These are phyloP conservation scores for Aspergillus neotritici DNA, from an alignment of 2,329 filamentous ascomycete genomes.

Conservation along the genomic window DNA sequence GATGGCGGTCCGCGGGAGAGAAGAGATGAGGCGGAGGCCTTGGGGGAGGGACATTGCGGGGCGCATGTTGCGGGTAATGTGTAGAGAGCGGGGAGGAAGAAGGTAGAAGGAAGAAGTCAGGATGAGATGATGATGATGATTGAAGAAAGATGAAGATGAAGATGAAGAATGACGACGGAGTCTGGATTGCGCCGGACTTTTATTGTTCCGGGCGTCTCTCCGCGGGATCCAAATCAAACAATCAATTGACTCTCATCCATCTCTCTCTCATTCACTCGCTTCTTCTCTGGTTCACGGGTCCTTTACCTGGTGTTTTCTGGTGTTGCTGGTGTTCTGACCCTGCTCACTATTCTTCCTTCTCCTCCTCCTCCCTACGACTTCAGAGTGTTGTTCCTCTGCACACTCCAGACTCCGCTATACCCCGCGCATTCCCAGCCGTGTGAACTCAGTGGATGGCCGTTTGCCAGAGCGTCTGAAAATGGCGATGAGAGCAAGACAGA, in stretches of 20 bases:
- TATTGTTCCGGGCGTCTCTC: conserved; percentile 23
- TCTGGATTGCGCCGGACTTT: conserved; percentile 19
- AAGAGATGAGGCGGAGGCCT: conserved; percentile 18
- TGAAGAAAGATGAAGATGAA: neutral
- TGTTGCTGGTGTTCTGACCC: too few species aligned
- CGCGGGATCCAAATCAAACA: conserved; percentile 8
- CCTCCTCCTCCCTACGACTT: too few species aligned
- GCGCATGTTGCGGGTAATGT: conserved; percentile 14
- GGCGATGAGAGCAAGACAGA: conserved; percentile 53
- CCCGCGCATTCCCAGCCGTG: conserved; percentile 1
- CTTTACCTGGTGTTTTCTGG: too few species aligned
- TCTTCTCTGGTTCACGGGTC: neutral
- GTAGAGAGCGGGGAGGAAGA: neutral
- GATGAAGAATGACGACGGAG: too few species aligned
- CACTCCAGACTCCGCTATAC: neutral
- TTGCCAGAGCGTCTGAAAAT: conserved; percentile 28
- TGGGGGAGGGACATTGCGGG: conserved; percentile 13
- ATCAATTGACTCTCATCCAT: neutral
- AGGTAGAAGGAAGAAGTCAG: neutral
- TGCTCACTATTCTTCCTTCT: too few species aligned
- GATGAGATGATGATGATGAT: conserved; percentile 1
- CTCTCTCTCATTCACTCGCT: neutral
- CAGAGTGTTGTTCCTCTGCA: too few species aligned
- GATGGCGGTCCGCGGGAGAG: conserved; percentile 13
- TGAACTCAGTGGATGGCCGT: conserved; percentile 9